phyloP scores from a whole-genome alignment of 495 filamentous ascomycete genomes.

The Aspergillus incahuasiensis region DNA sequence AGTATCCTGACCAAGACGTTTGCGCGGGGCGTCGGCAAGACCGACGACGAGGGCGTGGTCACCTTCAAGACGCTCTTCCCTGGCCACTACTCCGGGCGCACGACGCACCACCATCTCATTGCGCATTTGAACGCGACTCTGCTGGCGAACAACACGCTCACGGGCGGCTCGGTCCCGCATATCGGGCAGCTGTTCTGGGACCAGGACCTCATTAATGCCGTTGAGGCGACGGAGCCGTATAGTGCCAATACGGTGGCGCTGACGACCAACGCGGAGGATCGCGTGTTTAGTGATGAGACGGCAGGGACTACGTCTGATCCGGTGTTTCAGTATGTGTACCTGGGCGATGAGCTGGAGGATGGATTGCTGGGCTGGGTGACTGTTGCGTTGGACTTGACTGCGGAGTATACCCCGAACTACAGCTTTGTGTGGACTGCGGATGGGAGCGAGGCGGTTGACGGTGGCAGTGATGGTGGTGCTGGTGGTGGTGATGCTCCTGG shows the following conservation, averaged over 20 bases:
- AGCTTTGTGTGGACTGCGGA: slow-evolving; percentile 1
- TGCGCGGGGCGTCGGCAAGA: slow-evolving; percentile 49
- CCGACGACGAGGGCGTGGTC: slow-evolving; percentile 45
- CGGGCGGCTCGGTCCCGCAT: slow-evolving; percentile 36
- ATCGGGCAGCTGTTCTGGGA: slow-evolving; percentile 63
- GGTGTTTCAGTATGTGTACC: slow-evolving; percentile 50
- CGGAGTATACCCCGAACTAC: not conserved
- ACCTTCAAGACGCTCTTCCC: slow-evolving; percentile 51
- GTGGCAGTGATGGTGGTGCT: not conserved
- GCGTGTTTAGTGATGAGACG: slow-evolving; percentile 30
- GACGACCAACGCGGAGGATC: slow-evolving; percentile 50
- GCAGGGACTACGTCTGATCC: slow-evolving; percentile 52
- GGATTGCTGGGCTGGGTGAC: slow-evolving; percentile 24
- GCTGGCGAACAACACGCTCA: slow-evolving; percentile 29
- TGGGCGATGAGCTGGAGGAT: slow-evolving; percentile 45
- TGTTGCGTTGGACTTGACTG: not conserved
- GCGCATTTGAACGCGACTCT: slow-evolving; percentile 31
- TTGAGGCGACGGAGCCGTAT: slow-evolving; percentile 50
- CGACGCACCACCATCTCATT: slow-evolving; percentile 34
- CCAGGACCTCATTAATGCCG: slow-evolving; percentile 43
- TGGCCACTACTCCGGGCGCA: slow-evolving; percentile 48
- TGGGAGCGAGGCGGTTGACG: slow-evolving; percentile 1
- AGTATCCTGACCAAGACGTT: slow-evolving; percentile 43
- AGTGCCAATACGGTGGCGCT: slow-evolving; percentile 47
- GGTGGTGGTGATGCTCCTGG: not conserved